Evolutionary conservation across 2,329 filamentous ascomycete species (phyloP).

Genomic region (Cladosporium sp.): DNA sequence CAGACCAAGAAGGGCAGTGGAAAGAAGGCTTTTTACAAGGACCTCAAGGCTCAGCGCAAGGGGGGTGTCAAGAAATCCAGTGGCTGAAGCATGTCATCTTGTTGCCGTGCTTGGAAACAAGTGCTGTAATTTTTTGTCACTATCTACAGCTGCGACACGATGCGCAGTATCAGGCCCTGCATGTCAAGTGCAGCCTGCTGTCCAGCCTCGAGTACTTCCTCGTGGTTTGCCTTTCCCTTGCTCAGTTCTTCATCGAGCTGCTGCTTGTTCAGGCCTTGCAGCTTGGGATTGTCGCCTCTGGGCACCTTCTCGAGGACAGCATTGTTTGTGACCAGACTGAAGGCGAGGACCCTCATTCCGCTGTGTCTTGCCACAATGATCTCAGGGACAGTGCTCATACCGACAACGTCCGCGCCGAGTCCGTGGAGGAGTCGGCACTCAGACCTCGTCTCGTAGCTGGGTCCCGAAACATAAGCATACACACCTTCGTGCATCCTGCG

Average conservation of each 20-base stretch:
- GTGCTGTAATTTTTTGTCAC: conserved; percentile 10
- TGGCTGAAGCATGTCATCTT: conserved; percentile 22
- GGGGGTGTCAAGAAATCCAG: conserved; percentile 39
- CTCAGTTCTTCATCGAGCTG: conserved; percentile 59
- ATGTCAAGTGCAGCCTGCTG: conserved; percentile 62
- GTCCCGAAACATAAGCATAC: conserved; percentile 66
- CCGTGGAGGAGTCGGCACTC: conserved; percentile 64
- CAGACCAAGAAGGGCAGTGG: conserved; percentile 81
- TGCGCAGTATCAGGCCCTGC: conserved; percentile 55
- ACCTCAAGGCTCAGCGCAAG: conserved; percentile 63
- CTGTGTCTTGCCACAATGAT: conserved; percentile 67
- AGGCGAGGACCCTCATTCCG: conserved; percentile 63
- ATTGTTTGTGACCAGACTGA: conserved; percentile 68
- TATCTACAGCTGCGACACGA: conserved; percentile 45
- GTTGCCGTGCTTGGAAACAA: conserved; percentile 16
- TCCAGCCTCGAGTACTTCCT: conserved; percentile 66
- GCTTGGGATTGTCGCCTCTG: conserved; percentile 57
- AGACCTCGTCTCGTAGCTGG: conserved; percentile 66
- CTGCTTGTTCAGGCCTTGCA: conserved; percentile 53
- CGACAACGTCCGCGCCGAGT: conserved; percentile 68
- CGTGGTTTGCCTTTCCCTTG: conserved; percentile 64
- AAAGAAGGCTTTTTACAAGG: conserved; percentile 87
- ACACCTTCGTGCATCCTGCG: conserved; percentile 64
- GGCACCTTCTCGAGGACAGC: conserved; percentile 61
- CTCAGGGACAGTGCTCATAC: conserved; percentile 71